Conservation (phyloP, 1,139 yeast species). For the Pichia sp. region DNA sequence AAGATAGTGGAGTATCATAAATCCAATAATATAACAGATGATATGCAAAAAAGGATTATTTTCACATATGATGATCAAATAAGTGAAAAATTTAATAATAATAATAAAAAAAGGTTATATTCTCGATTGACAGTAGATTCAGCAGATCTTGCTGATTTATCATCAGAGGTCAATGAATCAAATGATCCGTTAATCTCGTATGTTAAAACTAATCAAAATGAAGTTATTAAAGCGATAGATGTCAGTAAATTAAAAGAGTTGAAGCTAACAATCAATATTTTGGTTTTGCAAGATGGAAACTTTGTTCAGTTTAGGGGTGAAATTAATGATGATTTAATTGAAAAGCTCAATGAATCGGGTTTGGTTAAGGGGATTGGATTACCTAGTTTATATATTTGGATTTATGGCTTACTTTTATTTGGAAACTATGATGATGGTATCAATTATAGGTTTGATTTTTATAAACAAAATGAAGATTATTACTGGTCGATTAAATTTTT, state of each 20-base stretch:
- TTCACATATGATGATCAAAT: slow-evolving; percentile 1
- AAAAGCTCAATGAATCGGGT: not conserved
- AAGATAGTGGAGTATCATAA: no score
- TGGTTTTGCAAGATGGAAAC: slow-evolving; percentile 1
- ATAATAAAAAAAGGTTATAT: not conserved
- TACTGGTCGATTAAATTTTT: slow-evolving; percentile 3
- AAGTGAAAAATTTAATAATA: no score
- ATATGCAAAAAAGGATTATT: slow-evolving; percentile 1
- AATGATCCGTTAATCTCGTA: not conserved
- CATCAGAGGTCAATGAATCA: not conserved
- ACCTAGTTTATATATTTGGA: slow-evolving; percentile 1
- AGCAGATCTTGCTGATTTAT: not conserved
- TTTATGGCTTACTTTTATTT: slow-evolving; percentile 7
- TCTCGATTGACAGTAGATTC: not conserved
- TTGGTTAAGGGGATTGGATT: not conserved
- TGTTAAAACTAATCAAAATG: not conserved
- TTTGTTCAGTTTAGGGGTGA: slow-evolving; percentile 7
- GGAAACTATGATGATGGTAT: slow-evolving; percentile 8
- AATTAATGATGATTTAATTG: not conserved
- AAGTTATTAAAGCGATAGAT: not conserved
- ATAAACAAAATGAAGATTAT: not conserved
- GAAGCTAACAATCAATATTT: not conserved
- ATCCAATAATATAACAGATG: no score
- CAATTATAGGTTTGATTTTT: slow-evolving; percentile 5
- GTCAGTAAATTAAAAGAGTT: no score